Evolutionary conservation across 2,329 filamentous ascomycete species (phyloP).

Genomic region (Venturia nashicola): DNA sequence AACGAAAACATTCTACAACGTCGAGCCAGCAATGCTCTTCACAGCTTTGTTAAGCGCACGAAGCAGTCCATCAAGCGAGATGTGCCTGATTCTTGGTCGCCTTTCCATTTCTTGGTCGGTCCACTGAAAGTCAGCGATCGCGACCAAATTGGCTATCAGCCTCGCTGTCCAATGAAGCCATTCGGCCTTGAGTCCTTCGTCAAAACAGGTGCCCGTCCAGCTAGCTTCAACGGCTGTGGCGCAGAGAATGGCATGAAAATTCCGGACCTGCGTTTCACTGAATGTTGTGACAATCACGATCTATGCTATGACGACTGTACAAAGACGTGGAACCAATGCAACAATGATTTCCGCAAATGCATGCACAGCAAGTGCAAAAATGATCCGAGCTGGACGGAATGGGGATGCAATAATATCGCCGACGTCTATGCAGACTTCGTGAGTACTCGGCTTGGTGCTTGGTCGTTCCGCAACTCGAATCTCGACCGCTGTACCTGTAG

Average conservation of each 20-base stretch:
- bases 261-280: conserved; percentile 1
- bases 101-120: conserved; percentile 3
- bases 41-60: background rate
- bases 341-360: background rate
- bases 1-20: background rate
- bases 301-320: conserved; percentile 8
- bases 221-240: conserved; percentile 8
- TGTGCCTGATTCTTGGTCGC: background rate
- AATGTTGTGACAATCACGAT: conserved; percentile 7
- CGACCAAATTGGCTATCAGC: conserved; percentile 2
- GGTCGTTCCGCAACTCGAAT: background rate
- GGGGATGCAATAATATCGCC: conserved; percentile 5
- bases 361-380: conserved; percentile 1
- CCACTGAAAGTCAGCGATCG: background rate
- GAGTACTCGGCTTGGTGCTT: background rate
- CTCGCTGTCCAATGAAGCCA: conserved; percentile 3
- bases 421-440: conserved; percentile 4
- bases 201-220: background rate
- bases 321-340: conserved; percentile 5
- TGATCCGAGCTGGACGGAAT: background rate
- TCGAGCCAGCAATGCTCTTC: background rate
- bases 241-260: conserved; percentile 9
- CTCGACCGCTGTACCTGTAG: conserved; percentile 1
- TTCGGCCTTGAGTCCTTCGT: background rate
- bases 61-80: background rate